A percentile compares a stretch with the other conserved stretches of the same genome.
Conservation (phyloP, 2,329 filamentous ascomycete species). For the Verticillium klebahnii region DNA sequence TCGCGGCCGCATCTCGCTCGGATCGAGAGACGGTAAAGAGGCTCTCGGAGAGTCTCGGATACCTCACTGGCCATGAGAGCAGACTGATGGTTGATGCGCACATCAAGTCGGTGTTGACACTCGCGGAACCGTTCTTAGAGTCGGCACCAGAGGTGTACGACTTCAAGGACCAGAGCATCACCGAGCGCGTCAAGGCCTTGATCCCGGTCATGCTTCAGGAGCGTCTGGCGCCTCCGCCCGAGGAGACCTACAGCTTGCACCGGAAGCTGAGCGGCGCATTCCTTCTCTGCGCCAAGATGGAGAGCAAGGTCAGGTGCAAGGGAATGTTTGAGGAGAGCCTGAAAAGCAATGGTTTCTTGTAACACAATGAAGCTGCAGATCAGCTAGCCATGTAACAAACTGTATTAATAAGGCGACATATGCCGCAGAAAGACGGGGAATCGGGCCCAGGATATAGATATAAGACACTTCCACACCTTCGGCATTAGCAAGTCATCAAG, state of each 20-base stretch:
- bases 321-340: slow-evolving; percentile 68
- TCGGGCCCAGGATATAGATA: background rate
- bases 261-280: slow-evolving; percentile 95
- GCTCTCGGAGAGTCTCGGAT: slow-evolving; percentile 75
- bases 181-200: slow-evolving; percentile 79
- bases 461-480: background rate
- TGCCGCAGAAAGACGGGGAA: background rate
- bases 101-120: slow-evolving; percentile 77
- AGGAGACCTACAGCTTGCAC: slow-evolving; percentile 96
- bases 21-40: slow-evolving; percentile 61
- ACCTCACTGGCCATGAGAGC: slow-evolving; percentile 87
- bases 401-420: background rate
- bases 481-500: too few relatives aligned
- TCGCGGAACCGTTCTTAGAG: slow-evolving; percentile 84
- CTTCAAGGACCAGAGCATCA: slow-evolving; percentile 92
- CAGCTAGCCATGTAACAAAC: background rate
- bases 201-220: slow-evolving; percentile 94
- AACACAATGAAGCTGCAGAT: background rate
- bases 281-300: slow-evolving; percentile 79
- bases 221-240: slow-evolving; percentile 82
- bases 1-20: slow-evolving; percentile 71
- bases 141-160: slow-evolving; percentile 81
- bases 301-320: slow-evolving; percentile 75
- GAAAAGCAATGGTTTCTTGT: slow-evolving; percentile 23
- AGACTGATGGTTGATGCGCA: slow-evolving; percentile 85